Evolutionary conservation across 495 filamentous ascomycete species (phyloP).

Genomic region (Tuber borchii): DNA sequence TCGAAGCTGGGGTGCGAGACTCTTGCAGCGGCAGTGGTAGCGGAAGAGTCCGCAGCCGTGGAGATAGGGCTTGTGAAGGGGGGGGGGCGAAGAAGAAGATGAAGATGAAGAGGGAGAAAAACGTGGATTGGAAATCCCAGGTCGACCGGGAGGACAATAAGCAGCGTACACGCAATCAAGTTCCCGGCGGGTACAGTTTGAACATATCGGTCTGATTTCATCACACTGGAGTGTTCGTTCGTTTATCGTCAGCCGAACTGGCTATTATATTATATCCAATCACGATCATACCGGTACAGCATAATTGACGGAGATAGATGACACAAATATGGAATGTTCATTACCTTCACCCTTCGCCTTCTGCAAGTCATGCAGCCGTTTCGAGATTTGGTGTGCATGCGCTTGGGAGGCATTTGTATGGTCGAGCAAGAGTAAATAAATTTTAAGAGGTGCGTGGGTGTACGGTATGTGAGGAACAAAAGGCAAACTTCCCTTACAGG

Average conservation of each 20-base stretch:
- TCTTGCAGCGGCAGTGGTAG: background rate
- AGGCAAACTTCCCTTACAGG: background rate
- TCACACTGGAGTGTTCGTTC: background rate
- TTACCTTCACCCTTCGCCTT: slow-evolving; percentile 1
- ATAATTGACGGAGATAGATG: background rate
- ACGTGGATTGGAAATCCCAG: background rate
- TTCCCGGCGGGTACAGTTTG: slow-evolving; percentile 4
- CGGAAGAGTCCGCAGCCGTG: background rate
- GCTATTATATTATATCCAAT: background rate
- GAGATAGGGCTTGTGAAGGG: background rate
- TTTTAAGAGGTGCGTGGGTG: background rate
- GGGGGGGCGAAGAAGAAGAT: background rate
- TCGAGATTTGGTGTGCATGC: slow-evolving; percentile 1
- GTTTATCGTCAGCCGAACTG: background rate
- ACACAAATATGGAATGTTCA: background rate
- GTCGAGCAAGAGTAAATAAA: background rate
- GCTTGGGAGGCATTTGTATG: background rate
- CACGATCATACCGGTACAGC: background rate
- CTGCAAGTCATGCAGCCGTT: slow-evolving; percentile 3
- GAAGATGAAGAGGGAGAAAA: background rate
- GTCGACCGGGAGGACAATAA: background rate
- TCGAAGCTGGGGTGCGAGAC: background rate
- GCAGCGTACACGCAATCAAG: background rate
- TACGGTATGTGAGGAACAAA: background rate
- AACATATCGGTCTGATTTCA: slow-evolving; percentile 3